These are phyloP conservation scores for Penicillium verhagenii DNA, from an alignment of 495 filamentous ascomycete species.

Conservation along the genomic window DNA sequence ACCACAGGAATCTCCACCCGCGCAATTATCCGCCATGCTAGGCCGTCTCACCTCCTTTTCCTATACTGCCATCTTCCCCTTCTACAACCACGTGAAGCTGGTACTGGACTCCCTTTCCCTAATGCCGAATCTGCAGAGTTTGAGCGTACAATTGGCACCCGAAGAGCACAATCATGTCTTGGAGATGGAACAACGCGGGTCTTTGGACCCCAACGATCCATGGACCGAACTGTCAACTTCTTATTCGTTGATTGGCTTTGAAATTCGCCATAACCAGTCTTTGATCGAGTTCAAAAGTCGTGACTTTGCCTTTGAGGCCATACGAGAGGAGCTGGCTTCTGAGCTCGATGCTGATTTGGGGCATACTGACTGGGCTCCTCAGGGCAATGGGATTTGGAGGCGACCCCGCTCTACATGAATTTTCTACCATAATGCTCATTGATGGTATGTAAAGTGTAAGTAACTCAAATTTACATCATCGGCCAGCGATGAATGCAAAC, in stretches of 20 bases:
- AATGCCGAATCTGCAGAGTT: conserved; percentile 29
- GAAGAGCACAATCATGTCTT: conserved; percentile 29
- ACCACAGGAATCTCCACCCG: neutral
- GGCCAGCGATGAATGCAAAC: neutral
- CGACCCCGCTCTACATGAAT: conserved; percentile 1
- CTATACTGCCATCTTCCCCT: conserved; percentile 46
- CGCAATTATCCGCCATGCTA: conserved; percentile 13
- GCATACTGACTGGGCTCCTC: conserved; percentile 25
- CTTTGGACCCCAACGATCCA: conserved; percentile 42
- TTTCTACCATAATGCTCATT: neutral
- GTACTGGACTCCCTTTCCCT: conserved; percentile 29
- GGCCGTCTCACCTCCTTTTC: conserved; percentile 29
- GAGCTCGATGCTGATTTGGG: conserved; percentile 25
- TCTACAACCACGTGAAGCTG: conserved; percentile 43
- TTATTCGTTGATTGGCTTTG: conserved; percentile 37
- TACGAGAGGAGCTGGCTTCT: conserved; percentile 27
- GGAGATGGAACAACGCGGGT: conserved; percentile 39
- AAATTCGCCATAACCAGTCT: conserved; percentile 21
- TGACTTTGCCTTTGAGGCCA: conserved; percentile 27
- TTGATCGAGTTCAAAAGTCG: conserved; percentile 27
- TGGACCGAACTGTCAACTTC: conserved; percentile 46
- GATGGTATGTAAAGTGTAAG: too few species aligned
- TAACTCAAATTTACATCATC: too few species aligned
- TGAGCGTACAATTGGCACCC: conserved; percentile 37
- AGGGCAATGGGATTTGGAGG: conserved; percentile 30